phyloP scores from a whole-genome alignment of 805 yeast genomes.

The Candida silvicultrix region DNA sequence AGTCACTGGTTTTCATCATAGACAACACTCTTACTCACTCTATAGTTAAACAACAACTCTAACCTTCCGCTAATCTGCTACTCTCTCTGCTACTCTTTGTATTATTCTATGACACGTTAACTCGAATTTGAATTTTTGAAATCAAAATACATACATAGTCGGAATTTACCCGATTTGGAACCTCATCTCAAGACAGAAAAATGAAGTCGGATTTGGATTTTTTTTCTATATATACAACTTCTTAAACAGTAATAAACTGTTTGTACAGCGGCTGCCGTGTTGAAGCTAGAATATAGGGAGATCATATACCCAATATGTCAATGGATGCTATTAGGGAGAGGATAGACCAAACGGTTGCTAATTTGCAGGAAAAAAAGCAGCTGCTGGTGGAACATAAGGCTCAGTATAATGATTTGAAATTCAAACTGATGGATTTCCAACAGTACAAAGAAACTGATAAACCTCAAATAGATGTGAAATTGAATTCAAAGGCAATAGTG shows the following conservation, averaged over 20 bases:
- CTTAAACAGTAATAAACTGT: neutral
- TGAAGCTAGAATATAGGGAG: neutral
- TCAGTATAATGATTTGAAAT: conserved; percentile 16
- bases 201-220: neutral
- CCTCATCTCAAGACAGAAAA: neutral
- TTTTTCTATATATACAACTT: neutral
- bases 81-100: neutral
- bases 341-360: conserved; percentile 6
- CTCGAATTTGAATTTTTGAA: neutral
- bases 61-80: neutral
- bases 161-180: neutral
- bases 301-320: neutral
- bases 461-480: conserved; percentile 10
- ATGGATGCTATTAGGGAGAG: conserved; percentile 4
- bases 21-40: neutral
- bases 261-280: neutral
- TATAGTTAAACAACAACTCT: neutral
- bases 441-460: conserved; percentile 4
- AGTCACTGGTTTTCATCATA: too few species aligned
- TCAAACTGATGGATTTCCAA: conserved; percentile 13
- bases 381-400: conserved; percentile 11
- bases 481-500: conserved; percentile 16
- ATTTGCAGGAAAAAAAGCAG: conserved; percentile 3
- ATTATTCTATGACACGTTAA: neutral
- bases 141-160: neutral